A percentile compares a stretch with the other conserved stretches of the same genome.
Conservation (phyloP, 768 basidiomycete species). For the Hygrocybe punicea region DNA sequence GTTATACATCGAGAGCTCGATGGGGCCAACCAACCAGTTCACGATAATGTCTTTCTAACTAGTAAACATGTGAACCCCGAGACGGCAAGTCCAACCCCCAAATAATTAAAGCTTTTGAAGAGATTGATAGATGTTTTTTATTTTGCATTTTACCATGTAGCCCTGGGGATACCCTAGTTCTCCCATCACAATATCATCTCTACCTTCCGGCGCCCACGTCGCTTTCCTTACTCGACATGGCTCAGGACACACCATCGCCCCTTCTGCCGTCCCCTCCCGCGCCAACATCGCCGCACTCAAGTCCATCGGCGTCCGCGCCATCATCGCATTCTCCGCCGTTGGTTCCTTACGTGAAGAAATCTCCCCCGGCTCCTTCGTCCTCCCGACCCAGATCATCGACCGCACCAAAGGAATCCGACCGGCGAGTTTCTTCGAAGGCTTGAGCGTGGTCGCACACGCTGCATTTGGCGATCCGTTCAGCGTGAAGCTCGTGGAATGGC, state of each 20-base stretch:
- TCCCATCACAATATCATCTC: slow-evolving; percentile 86
- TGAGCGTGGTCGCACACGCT: slow-evolving; percentile 82
- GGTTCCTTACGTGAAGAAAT: slow-evolving; percentile 94
- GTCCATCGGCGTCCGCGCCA: slow-evolving; percentile 80
- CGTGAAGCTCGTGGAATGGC: slow-evolving; percentile 56
- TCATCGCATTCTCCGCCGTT: slow-evolving; percentile 94
- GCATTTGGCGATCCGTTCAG: slow-evolving; percentile 94
- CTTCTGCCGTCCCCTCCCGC: slow-evolving; percentile 75
- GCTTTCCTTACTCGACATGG: slow-evolving; percentile 96
- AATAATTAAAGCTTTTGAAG: background rate
- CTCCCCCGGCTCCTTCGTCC: slow-evolving; percentile 79
- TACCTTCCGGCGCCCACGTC: slow-evolving; percentile 73
- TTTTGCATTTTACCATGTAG: slow-evolving; percentile 39
- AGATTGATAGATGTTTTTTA: background rate
- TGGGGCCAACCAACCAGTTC: background rate
- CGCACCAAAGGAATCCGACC: slow-evolving; percentile 93
- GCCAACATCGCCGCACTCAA: slow-evolving; percentile 97
- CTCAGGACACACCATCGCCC: slow-evolving; percentile 68
- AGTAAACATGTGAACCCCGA: slow-evolving; percentile 76
- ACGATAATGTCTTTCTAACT: background rate
- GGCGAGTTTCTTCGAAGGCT: slow-evolving; percentile 81
- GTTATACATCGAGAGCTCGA: background rate
- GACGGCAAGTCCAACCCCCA: slow-evolving; percentile 52
- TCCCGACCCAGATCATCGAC: slow-evolving; percentile 93
- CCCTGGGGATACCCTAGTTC: slow-evolving; percentile 93